Evolutionary conservation across 2,329 filamentous ascomycete species (phyloP), one percentile per base, ranked within the genome.

Genomic region (Penicillium crustosum): DNA sequence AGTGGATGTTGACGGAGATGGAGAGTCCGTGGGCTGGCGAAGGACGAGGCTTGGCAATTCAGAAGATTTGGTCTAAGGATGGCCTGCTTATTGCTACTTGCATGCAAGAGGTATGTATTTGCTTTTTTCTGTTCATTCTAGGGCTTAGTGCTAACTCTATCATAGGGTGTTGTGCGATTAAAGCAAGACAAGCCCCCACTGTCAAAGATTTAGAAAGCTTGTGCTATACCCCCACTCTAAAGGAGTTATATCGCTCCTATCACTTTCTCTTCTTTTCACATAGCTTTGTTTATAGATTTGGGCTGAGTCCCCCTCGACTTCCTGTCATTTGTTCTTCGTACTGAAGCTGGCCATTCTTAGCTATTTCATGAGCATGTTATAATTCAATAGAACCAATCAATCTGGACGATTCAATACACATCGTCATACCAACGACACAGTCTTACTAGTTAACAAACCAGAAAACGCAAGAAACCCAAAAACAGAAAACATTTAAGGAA

Each of bases 1-100:
- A 82, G 61, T 82, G 80, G 80, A 73, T 82, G 69, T 73, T 81
- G 63, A 74, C 70, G 8, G 79, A 81, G 68, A 81, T 79, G 73
- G 74, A 78, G 55, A 80, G 77, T 52, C 79, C 80, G 9, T 82
- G 80, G 80, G 77, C 79, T 13, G 79, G 80, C 4, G 78, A 80
- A 59, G 79, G 78, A 13, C 74, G 80, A 48, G 80, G 79, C 0
- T 64, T 81, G 61, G 79, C 78, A 10, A 69, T 75, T 55, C 79
- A 81, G 68, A 76, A 76, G 64, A 79, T 82, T 53, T 82, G 79
- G 79, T 75, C 75, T 17, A 75, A 77, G 60, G 76, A 79, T 61
- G 80, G 80, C 6, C 70, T 70, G 4, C 68, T 82, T 61, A 77
- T 82, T 59, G 80, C 80, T 17, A 81, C 77, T 13, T 82, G 80